Base-by-base conservation (phyloP, 768 basidiomycete species). In the Auriscalpium orientale region DNA sequence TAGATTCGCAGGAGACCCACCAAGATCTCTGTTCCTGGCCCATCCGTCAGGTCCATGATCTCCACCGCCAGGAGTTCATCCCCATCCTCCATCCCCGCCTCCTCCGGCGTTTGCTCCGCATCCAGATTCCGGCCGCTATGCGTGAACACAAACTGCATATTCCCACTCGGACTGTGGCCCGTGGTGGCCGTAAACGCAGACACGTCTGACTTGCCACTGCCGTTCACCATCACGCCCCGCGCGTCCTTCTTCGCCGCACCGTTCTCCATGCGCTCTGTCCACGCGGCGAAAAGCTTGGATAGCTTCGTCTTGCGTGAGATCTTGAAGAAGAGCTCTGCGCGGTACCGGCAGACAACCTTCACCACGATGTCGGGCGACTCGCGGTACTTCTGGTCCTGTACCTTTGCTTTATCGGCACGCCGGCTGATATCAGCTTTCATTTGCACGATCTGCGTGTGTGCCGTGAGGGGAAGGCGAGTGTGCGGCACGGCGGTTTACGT, bases 261-360 rank as follows among this genome's bases (percentile, higher is more conserved):
- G 21, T 52, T 51, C 67, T 91, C 90, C 91, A 94, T 94, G 59
- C 91, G 79, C 51, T 89, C 88, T 28, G 89, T 90, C 90, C 91
- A 93, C 34, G 90, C 87, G 63, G 83, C 86, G 69, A 93, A 91
- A 55, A 93, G 76, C 54, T 87, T 79, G 54, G 85, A 83, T 36
- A 94, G 76, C 67, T 91, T 92, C 28, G 89, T 91, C 72, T 92
- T 92, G 68, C 91, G 86, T 9, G 89, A 89, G 61, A 94, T 90
- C 71, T 91, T 93, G 81, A 94, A 94, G 75, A 89, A 91, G 44
- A 94, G 78, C 65, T 94, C 91, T 4, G 91, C 89, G 46, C 91
- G 87, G 67, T 92, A 92, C 63, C 87, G 85, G 70, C 91, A 93
- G 50, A 87, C 76, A 61, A 94, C 89, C 68, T 91, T 92, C 72